phyloP scores from a whole-genome alignment of 768 basidiomycete species.

The Amanita thiersii region DNA sequence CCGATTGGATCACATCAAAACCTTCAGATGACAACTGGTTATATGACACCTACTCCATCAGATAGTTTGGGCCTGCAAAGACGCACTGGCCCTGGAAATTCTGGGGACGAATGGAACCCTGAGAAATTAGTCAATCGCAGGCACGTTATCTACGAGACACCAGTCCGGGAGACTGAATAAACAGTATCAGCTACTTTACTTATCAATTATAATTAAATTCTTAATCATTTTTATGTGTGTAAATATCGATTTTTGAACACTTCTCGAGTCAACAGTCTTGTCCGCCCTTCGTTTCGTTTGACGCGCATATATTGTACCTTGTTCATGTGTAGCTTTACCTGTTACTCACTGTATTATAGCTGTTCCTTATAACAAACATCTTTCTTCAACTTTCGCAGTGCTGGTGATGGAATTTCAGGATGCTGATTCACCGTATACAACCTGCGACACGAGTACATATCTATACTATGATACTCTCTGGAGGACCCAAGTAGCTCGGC shows the following conservation, averaged over 20 bases:
- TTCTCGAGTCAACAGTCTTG: no score
- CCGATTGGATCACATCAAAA: neutral
- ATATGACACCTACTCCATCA: no score
- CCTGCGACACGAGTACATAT: no score
- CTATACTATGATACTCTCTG: slow-evolving; percentile 39
- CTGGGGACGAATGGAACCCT: neutral
- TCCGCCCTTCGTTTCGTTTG: no score
- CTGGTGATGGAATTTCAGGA: no score
- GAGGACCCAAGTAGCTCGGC: slow-evolving; percentile 55
- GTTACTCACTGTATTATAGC: neutral
- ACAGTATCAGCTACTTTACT: neutral
- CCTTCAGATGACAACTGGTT: no score
- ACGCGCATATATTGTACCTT: neutral
- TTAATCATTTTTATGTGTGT: neutral
- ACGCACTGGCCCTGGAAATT: neutral
- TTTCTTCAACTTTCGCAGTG: no score
- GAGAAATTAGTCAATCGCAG: neutral
- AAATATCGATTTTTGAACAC: no score
- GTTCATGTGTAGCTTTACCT: neutral
- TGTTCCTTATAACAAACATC: no score
- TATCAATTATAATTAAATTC: neutral
- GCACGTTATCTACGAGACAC: neutral
- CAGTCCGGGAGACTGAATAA: slow-evolving; percentile 1
- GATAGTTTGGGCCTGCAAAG: neutral
- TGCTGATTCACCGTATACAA: no score